These are phyloP conservation scores for Mentha longifolia DNA, from an alignment of 257 asterid genomes.

Conservation along the genomic window DNA sequence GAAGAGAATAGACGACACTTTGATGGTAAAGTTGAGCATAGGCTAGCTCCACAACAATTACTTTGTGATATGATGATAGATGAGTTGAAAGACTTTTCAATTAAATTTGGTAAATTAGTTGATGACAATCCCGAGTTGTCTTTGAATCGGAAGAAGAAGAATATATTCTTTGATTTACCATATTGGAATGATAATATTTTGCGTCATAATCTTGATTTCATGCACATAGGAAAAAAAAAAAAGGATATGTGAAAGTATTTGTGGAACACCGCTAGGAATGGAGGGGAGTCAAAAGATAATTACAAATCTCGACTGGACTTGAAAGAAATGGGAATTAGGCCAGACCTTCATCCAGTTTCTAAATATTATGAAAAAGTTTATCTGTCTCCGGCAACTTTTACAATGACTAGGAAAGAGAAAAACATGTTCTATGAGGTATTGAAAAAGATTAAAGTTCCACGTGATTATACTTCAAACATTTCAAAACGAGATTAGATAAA, in stretches of 20 bases:
- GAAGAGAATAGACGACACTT: background rate
- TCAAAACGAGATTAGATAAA: background rate
- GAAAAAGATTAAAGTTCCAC: background rate
- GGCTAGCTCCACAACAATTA: background rate
- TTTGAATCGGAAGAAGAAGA: background rate
- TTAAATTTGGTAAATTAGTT: background rate
- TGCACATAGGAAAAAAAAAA: background rate
- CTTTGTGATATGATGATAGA: background rate
- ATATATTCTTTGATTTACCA: too few species aligned
- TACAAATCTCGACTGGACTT: background rate
- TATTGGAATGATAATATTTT: too few species aligned
- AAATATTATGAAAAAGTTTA: background rate
- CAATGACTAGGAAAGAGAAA: background rate
- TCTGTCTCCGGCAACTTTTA: background rate
- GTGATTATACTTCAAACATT: constrained; percentile 17
- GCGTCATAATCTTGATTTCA: background rate
- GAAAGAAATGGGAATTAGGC: background rate
- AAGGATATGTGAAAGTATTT: background rate
- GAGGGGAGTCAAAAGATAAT: background rate
- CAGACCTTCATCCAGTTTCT: background rate
- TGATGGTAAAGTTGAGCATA: background rate
- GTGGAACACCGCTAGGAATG: background rate
- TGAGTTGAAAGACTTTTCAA: background rate
- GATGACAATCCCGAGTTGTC: background rate
- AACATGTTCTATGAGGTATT: background rate